Evolutionary conservation across 805 yeast species (phyloP).

Genomic region (Metschnikowia orientalis): DNA sequence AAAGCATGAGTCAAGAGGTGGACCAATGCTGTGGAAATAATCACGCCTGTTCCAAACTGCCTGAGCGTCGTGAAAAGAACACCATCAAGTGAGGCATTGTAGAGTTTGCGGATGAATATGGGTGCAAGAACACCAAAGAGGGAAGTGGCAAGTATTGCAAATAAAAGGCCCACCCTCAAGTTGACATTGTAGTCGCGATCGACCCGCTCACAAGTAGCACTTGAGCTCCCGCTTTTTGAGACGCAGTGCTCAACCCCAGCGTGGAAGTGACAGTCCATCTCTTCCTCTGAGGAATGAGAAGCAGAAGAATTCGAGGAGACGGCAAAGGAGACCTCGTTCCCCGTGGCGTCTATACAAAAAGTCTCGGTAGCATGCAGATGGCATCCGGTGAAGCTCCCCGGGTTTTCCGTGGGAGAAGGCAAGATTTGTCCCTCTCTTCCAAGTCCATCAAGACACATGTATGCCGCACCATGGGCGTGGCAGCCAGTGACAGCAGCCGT

Average conservation of each 20-base stretch:
- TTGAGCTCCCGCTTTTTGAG: conserved; percentile 8
- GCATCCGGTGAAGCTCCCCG: conserved; percentile 3
- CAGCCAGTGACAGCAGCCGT: conserved; percentile 4
- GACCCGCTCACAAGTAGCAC: conserved; percentile 19
- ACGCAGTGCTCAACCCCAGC: conserved; percentile 33
- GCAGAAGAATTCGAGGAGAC: conserved; percentile 5
- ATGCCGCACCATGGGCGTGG: conserved; percentile 4
- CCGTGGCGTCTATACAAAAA: conserved; percentile 4
- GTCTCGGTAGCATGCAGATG: conserved; percentile 7
- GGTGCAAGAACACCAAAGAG: conserved; percentile 6
- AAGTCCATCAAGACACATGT: conserved; percentile 4
- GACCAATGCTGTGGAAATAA: conserved; percentile 30
- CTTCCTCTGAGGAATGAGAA: conserved; percentile 1
- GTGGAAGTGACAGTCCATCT: conserved; percentile 26
- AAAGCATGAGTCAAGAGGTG: conserved; percentile 28
- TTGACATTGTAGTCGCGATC: conserved; percentile 20
- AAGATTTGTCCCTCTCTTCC: conserved; percentile 5
- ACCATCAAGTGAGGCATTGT: conserved; percentile 4
- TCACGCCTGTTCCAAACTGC: conserved; percentile 29
- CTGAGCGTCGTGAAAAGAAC: not conserved
- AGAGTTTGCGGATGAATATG: not conserved
- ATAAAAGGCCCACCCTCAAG: conserved; percentile 24
- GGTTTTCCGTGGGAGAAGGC: conserved; percentile 4
- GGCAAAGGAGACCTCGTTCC: conserved; percentile 3
- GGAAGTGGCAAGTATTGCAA: conserved; percentile 6